A percentile compares a stretch with the other conserved stretches of the same genome.
Conservation (phyloP, 2,329 filamentous ascomycete species). For the Sclerotiophoma versabilis region DNA sequence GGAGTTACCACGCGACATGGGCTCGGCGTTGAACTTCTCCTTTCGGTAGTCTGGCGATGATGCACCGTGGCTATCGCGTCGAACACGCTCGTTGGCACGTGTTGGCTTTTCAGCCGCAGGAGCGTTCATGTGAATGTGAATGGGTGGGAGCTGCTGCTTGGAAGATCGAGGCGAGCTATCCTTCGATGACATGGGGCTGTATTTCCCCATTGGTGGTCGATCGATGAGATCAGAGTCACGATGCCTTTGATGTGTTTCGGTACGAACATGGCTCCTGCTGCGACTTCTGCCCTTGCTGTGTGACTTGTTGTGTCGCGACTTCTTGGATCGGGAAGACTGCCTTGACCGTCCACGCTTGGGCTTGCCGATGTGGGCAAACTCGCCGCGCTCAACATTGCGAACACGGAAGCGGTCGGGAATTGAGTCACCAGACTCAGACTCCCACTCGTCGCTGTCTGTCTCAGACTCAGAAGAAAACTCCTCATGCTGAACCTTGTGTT, state of each 20-base stretch:
- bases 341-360: conserved; percentile 24
- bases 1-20: conserved; percentile 30
- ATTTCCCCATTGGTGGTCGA: conserved; percentile 26
- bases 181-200: conserved; percentile 24
- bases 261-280: conserved; percentile 18
- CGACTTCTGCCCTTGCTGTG: conserved; percentile 20
- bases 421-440: conserved; percentile 26
- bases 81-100: conserved; percentile 12
- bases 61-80: conserved; percentile 16
- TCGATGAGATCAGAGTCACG: conserved; percentile 21
- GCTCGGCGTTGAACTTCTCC: conserved; percentile 13
- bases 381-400: conserved; percentile 29
- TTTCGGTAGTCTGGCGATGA: conserved; percentile 19
- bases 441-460: conserved; percentile 25
- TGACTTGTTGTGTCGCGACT: conserved; percentile 17
- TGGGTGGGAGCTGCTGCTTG: conserved; percentile 22
- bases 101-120: conserved; percentile 22
- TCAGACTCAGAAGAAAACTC: conserved; percentile 23
- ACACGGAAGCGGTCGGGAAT: conserved; percentile 22
- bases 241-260: conserved; percentile 20
- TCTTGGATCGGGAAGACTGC: conserved; percentile 17
- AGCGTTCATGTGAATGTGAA: conserved; percentile 30
- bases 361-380: conserved; percentile 23
- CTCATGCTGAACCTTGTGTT: conserved; percentile 13
- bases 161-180: conserved; percentile 27